Evolutionary conservation across 2,329 filamentous ascomycete species (phyloP).

Genomic region (Trichoderma koningiopsis): DNA sequence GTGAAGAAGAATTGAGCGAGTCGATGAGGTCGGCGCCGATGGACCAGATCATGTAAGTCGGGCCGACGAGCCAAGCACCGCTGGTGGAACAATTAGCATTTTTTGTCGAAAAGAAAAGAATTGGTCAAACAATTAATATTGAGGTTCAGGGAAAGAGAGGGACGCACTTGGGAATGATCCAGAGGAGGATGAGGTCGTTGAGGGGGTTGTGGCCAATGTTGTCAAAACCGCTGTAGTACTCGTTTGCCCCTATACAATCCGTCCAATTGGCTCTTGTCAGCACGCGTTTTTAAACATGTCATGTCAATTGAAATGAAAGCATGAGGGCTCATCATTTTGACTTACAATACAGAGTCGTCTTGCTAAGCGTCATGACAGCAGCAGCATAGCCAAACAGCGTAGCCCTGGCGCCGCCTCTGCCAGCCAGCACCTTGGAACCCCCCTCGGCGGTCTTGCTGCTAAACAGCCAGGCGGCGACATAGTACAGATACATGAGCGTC

Average conservation of each 20-base stretch:
- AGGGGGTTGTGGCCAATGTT: constrained; percentile 60
- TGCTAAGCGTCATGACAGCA: constrained; percentile 62
- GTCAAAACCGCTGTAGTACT: constrained; percentile 57
- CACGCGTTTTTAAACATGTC: no score
- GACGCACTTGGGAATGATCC: constrained; percentile 62
- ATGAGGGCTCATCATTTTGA: not conserved
- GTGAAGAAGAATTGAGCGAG: constrained; percentile 46
- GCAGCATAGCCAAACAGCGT: constrained; percentile 54
- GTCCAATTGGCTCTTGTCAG: not conserved
- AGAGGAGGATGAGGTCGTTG: constrained; percentile 51
- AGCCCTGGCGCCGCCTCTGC: constrained; percentile 48
- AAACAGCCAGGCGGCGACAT: constrained; percentile 50
- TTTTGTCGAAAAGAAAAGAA: no score
- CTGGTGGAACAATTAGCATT: constrained; percentile 37
- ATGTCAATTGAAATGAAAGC: not conserved
- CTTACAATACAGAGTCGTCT: constrained; percentile 63
- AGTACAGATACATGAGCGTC: constrained; percentile 61
- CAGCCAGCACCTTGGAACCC: constrained; percentile 41
- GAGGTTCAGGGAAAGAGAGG: not conserved
- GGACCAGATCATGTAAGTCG: constrained; percentile 53
- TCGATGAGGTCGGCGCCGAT: constrained; percentile 54
- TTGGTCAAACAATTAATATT: not conserved
- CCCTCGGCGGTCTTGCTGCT: constrained; percentile 27
- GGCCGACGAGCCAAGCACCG: constrained; percentile 57
- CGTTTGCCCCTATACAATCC: constrained; percentile 52